Conservation (phyloP, 2,329 filamentous ascomycete species). For the Podosphaera fusca region DNA sequence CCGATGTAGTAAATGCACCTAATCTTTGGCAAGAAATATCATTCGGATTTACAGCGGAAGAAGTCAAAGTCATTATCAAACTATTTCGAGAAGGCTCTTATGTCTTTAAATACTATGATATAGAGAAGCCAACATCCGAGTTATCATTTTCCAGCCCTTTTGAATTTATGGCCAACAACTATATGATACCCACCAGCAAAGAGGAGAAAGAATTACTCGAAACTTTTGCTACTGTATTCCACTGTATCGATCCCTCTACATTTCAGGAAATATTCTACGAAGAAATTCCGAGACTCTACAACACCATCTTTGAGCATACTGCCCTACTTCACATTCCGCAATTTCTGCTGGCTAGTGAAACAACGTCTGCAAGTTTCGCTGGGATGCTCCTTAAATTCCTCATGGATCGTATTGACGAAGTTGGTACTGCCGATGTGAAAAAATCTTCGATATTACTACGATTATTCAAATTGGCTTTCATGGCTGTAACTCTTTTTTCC, state of each 20-base stretch:
- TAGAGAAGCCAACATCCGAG: constrained; percentile 55
- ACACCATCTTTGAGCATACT: constrained; percentile 94
- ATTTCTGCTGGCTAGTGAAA: constrained; percentile 96
- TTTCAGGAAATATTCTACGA: constrained; percentile 98
- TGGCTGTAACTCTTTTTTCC: constrained; percentile 94
- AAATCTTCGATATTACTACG: constrained; percentile 82
- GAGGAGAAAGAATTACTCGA: constrained; percentile 96
- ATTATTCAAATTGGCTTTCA: constrained; percentile 94
- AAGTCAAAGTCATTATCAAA: constrained; percentile 89
- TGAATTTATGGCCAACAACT: constrained; percentile 83
- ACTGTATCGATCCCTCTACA: constrained; percentile 91
- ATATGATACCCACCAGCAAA: constrained; percentile 79
- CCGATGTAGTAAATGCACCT: constrained; percentile 60
- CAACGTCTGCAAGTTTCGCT: constrained; percentile 89
- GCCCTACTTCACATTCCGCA: constrained; percentile 86
- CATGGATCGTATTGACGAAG: constrained; percentile 89
- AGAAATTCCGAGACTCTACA: constrained; percentile 88
- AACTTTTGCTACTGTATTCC: constrained; percentile 94
- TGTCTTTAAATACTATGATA: constrained; percentile 91
- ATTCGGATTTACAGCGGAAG: constrained; percentile 89
- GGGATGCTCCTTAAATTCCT: constrained; percentile 95
- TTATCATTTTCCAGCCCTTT: constrained; percentile 58
- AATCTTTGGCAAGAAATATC: constrained; percentile 88
- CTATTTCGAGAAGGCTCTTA: constrained; percentile 90
- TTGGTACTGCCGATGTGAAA: constrained; percentile 75